Evolutionary conservation across 352 stramenopile genomes (phyloP).

Genomic region (Globisporangium takayamanum): DNA sequence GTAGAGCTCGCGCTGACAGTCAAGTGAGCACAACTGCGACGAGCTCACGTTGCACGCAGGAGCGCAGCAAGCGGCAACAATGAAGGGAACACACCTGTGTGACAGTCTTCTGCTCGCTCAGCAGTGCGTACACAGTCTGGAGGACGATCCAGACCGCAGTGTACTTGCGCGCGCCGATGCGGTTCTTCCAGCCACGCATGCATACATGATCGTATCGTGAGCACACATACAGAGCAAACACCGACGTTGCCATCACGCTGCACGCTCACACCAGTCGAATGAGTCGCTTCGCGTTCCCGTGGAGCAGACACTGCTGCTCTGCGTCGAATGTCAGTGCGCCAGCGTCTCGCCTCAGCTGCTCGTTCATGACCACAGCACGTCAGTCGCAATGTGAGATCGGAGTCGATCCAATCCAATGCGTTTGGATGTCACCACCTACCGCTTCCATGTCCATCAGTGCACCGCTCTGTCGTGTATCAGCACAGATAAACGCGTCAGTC

Average conservation of each 20-base stretch:
- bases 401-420: too few relatives aligned
- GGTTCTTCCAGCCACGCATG: conserved; percentile 23
- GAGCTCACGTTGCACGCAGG: too few relatives aligned
- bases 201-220: not conserved
- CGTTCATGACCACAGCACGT: not conserved
- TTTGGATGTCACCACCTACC: conserved; percentile 16
- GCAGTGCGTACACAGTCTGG: conserved; percentile 62
- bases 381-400: too few relatives aligned
- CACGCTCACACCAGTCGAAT: conserved; percentile 45
- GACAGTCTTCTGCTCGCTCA: conserved; percentile 72
- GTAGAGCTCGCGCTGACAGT: conserved; percentile 66
- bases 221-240: not conserved
- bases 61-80: not conserved
- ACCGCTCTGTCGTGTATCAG: conserved; percentile 25
- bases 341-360: conserved; percentile 47
- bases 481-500: not conserved
- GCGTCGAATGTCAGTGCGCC: conserved; percentile 57
- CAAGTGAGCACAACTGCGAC: not conserved
- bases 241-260: not conserved
- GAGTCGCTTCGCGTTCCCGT: conserved; percentile 47
- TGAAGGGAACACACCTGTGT: conserved; percentile 43
- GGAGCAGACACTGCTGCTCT: conserved; percentile 39
- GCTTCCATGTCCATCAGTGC: conserved; percentile 47
- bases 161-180: conserved; percentile 66
- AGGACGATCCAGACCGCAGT: conserved; percentile 79